A percentile compares a stretch with the other conserved stretches of the same genome.
These are phyloP conservation scores for Penicillium hordei DNA, from an alignment of 2,329 filamentous ascomycete genomes.

Conservation along the genomic window DNA sequence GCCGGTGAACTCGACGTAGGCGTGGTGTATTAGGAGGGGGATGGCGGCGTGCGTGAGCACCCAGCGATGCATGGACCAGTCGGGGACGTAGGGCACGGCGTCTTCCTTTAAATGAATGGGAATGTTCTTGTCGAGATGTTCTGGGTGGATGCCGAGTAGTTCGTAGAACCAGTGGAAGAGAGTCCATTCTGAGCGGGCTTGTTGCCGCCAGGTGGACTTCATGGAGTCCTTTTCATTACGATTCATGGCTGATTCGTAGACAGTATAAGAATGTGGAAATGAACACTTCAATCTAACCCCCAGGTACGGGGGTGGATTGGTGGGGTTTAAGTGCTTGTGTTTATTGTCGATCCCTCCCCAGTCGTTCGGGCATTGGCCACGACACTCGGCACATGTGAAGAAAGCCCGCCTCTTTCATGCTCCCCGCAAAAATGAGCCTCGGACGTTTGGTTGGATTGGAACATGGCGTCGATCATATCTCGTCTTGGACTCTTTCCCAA, in stretches of 20 bases:
- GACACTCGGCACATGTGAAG: constrained; percentile 23
- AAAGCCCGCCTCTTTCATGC: constrained; percentile 11
- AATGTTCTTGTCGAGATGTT: no score
- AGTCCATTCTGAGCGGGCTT: constrained; percentile 25
- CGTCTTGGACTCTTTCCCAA: constrained; percentile 15
- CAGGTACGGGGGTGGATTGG: neutral
- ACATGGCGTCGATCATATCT: constrained; percentile 20
- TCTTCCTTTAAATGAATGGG: no score
- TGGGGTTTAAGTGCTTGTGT: constrained; percentile 16
- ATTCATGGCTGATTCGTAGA: constrained; percentile 7
- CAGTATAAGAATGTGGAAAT: neutral
- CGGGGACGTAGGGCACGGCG: no score
- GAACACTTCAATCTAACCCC: neutral
- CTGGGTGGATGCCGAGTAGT: constrained; percentile 14
- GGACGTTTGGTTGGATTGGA: constrained; percentile 5
- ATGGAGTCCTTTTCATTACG: constrained; percentile 30
- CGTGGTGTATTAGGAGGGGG: no score
- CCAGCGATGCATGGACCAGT: no score
- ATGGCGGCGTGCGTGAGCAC: no score
- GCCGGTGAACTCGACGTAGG: no score
- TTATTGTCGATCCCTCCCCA: constrained; percentile 20
- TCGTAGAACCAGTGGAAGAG: constrained; percentile 29
- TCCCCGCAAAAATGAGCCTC: constrained; percentile 19
- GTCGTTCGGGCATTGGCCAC: constrained; percentile 6
- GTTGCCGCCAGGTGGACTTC: constrained; percentile 29